Evolutionary conservation across 2,329 filamentous ascomycete species (phyloP), one percentile per base, ranked within the genome.

Genomic region (Aspergillus ochraceoroseus): DNA sequence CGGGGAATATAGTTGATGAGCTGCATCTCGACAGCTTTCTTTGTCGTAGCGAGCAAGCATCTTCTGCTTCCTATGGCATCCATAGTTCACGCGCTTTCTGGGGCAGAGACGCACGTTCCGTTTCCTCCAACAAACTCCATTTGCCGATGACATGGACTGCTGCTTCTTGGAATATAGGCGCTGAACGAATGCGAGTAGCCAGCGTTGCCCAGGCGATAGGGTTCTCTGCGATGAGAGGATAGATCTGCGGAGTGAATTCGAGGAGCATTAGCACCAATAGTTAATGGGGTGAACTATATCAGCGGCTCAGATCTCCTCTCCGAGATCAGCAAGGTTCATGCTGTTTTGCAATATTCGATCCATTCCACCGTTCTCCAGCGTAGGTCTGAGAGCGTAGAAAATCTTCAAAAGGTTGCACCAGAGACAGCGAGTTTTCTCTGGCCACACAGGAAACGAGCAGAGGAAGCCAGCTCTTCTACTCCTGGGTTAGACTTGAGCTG

Each of bases 201-300:
- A 75, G 64, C 11, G 64, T 58, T 8, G 70, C 57, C 74, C 74
- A 78, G 0, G 50, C 55, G 9, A 62, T 47, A 0, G 74, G 71
- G 20, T 62, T 61, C 13, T 48, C 44, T 7, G 67, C 53, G 43
- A 77, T 70, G 4, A 66, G 60, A 9, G 57, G 61, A 54, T 67
- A 73, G 5, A 77, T 60, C 4, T 57, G 51, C 44, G 73, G 64
- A 1, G 68, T 66, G 23, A 69, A 64, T 42, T 74, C 70, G 43
- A 77, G 65, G 3, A 65, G 56, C 17, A n/a, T n/a, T n/a, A n/a
- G n/a, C n/a, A n/a, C n/a, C n/a, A n/a, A n/a, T n/a, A n/a, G n/a
- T n/a, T n/a, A n/a, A n/a, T n/a, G n/a, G 67, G 65, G 32, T 64
- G 62, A 44, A 77, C 59, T 32, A 67, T 49, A 9, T 57, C 52